Conservation (phyloP, 2,329 filamentous ascomycete genomes). For the Trichoderma atroviride region DNA sequence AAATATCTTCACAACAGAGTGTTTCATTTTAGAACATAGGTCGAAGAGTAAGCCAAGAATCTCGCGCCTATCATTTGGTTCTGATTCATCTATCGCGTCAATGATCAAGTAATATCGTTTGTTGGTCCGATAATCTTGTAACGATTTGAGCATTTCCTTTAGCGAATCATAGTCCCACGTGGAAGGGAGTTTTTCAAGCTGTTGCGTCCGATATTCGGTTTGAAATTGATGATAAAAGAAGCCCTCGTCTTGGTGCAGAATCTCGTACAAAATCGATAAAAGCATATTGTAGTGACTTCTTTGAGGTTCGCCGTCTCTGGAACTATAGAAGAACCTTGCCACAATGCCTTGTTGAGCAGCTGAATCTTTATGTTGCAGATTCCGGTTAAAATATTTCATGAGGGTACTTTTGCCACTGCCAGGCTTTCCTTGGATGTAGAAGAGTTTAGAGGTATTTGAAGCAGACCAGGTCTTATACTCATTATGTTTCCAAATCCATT, state of each 20-base stretch:
- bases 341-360: neutral
- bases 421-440: neutral
- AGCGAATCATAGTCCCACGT: neutral
- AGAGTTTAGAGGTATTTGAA: neutral
- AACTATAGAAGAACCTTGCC: neutral
- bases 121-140: neutral
- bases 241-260: neutral
- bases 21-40: neutral
- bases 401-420: slow-evolving; percentile 5
- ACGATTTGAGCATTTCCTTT: neutral
- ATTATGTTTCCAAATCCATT: neutral
- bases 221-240: neutral
- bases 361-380: neutral
- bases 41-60: neutral
- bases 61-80: neutral
- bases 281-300: neutral
- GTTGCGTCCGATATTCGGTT: neutral
- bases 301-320: neutral
- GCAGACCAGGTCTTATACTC: neutral
- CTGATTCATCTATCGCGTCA: neutral
- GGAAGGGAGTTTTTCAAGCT: rapidly evolving
- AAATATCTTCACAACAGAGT: neutral
- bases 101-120: neutral
- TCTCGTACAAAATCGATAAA: neutral
- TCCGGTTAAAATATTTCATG: neutral